A percentile compares a stretch with the other conserved stretches of the same genome.
Evolutionary conservation across 345 rosid genomes (phyloP).

Genomic region (Salix arbutifolia): DNA sequence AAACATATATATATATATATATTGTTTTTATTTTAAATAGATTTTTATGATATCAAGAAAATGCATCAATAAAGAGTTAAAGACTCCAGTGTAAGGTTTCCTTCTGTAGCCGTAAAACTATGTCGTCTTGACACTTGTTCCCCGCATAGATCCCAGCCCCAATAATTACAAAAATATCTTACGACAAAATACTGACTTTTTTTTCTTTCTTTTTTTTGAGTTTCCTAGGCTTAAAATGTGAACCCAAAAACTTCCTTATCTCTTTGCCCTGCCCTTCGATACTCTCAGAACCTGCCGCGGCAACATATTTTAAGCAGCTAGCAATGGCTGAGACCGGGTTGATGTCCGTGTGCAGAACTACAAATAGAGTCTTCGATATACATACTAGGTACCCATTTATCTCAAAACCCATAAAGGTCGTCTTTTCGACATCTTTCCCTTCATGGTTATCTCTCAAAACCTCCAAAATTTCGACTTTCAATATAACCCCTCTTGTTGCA

Average conservation of each 20-base stretch:
- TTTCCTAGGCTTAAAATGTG: not conserved
- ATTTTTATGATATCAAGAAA: no score
- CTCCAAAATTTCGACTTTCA: not conserved
- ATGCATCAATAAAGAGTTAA: no score
- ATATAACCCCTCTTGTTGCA: slow-evolving; percentile 36
- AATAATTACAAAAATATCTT: not conserved
- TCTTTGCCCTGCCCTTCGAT: not conserved
- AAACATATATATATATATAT: no score
- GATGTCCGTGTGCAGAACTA: not conserved
- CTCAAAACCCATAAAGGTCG: not conserved
- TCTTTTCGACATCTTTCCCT: not conserved
- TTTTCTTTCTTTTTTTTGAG: not conserved
- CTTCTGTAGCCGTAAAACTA: no score
- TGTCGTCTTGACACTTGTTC: no score
- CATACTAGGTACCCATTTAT: not conserved
- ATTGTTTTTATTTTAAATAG: no score
- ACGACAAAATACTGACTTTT: not conserved
- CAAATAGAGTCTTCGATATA: slow-evolving; percentile 1
- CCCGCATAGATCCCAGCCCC: no score
- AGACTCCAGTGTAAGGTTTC: no score
- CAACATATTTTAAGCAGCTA: slow-evolving; percentile 7
- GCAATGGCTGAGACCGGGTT: slow-evolving; percentile 7
- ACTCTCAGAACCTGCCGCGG: slow-evolving; percentile 5
- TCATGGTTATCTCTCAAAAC: not conserved
- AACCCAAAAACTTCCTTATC: not conserved